Evolutionary conservation across 2,329 filamentous ascomycete genomes (phyloP).

Genomic region (Cladosporium sp.): DNA sequence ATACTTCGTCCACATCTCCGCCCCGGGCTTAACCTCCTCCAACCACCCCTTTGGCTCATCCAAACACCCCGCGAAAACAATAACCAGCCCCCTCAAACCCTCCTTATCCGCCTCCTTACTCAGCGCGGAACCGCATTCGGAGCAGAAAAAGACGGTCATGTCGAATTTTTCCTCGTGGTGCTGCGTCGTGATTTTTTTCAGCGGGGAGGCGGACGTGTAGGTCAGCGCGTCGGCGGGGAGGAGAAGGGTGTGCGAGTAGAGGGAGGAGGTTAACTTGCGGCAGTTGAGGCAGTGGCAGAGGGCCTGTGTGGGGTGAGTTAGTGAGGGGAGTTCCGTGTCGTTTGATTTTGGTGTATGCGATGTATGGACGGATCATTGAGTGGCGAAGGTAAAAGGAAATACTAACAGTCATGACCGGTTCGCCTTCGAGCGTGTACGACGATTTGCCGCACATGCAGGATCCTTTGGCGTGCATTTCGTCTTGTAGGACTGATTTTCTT

Average conservation of each 20-base stretch:
- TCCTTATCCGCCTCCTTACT: constrained; percentile 13
- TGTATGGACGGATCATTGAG: neutral
- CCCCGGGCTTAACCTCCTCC: constrained; percentile 1
- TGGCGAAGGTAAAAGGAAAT: too few relatives aligned
- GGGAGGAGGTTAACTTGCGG: constrained; percentile 14
- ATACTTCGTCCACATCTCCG: constrained; percentile 16
- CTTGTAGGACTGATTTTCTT: too few relatives aligned
- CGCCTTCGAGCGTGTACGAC: constrained; percentile 11
- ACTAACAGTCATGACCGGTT: constrained; percentile 1
- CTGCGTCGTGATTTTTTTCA: constrained; percentile 4
- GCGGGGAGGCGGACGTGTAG: neutral
- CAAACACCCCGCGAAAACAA: constrained; percentile 14
- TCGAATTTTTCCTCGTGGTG: constrained; percentile 9
- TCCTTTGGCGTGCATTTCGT: constrained; percentile 16
- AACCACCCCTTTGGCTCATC: constrained; percentile 1
- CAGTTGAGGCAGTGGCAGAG: constrained; percentile 18
- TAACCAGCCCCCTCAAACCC: constrained; percentile 6
- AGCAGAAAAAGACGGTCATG: constrained; percentile 12
- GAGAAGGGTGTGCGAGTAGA: constrained; percentile 9
- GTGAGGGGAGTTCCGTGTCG: too few relatives aligned
- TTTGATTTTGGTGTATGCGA: too few relatives aligned
- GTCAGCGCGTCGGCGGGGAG: constrained; percentile 7
- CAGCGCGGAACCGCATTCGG: constrained; percentile 8
- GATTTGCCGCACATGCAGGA: constrained; percentile 14
- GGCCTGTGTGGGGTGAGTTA: constrained; percentile 2